Percentiles rank a stretch among this genome's conserved stretches.
Conservation (phyloP, 1,284 basidiomycete genomes). For the Trichosporon sp. region DNA sequence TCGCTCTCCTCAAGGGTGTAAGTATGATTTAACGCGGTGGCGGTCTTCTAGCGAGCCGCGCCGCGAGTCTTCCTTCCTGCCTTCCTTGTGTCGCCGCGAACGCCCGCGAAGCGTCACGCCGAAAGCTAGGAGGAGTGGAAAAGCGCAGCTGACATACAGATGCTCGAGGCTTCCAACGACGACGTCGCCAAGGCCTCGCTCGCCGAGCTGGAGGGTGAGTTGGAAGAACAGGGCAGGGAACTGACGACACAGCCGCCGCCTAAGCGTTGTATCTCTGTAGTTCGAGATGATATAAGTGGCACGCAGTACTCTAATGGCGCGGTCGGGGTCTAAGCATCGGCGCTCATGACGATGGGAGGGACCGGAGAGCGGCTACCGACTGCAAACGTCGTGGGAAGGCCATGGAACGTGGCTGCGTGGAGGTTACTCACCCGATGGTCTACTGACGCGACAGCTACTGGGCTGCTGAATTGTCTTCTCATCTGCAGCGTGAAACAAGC, state of each 20-base stretch:
- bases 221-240: too few relatives aligned
- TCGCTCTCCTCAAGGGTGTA: constrained; percentile 71
- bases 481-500: neutral
- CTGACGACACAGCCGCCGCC: constrained; percentile 24
- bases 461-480: neutral
- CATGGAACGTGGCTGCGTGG: constrained; percentile 15
- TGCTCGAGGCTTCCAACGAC: constrained; percentile 62
- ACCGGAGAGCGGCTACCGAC: neutral
- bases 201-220: constrained; percentile 64
- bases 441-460: neutral
- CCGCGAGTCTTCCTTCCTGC: neutral
- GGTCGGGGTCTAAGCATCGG: neutral
- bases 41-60: constrained; percentile 11
- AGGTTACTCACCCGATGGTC: neutral
- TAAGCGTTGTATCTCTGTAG: constrained; percentile 20
- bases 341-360: neutral
- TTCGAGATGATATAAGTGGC: constrained; percentile 3
- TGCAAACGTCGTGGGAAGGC: neutral
- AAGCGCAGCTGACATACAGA: constrained; percentile 53
- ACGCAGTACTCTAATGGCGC: neutral
- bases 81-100: neutral
- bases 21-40: constrained; percentile 40
- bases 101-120: neutral
- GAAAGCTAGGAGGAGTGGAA: neutral
- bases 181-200: constrained; percentile 66